Evolutionary conservation across 2,329 filamentous ascomycete genomes (phyloP).

Genomic region (Diaporthe velutina): DNA sequence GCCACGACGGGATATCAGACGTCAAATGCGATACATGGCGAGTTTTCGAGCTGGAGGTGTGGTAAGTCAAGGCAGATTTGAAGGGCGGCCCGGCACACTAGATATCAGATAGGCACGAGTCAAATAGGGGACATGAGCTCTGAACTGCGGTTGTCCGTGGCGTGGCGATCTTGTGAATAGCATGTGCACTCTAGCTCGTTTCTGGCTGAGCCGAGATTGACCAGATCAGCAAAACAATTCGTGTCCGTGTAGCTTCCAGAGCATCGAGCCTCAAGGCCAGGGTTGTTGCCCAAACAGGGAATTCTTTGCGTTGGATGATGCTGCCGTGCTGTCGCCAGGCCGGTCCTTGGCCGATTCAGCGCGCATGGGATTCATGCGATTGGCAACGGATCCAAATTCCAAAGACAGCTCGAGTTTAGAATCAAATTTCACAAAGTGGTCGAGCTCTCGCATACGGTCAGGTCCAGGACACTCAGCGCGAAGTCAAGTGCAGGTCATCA

Average conservation of each 20-base stretch:
- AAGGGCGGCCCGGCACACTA: neutral
- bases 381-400: neutral
- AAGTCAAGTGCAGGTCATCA: neutral
- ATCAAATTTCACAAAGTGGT: neutral
- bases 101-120: constrained; percentile 19
- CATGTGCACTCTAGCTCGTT: constrained; percentile 9
- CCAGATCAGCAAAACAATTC: constrained; percentile 2
- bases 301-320: constrained; percentile 15
- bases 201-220: constrained; percentile 18
- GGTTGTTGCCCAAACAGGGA: constrained; percentile 8
- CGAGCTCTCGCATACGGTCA: neutral
- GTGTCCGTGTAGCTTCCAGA: neutral
- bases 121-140: constrained; percentile 14
- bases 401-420: neutral
- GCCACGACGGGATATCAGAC: neutral
- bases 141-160: constrained; percentile 7
- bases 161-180: constrained; percentile 23
- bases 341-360: neutral
- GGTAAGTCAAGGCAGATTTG: constrained; percentile 10
- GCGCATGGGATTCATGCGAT: neutral
- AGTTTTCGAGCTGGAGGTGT: neutral
- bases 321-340: neutral
- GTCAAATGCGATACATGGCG: neutral
- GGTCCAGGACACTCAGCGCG: neutral
- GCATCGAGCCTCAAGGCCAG: constrained; percentile 6